Conservation (phyloP, 768 basidiomycete species). For the Filobasidium wieringae region DNA sequence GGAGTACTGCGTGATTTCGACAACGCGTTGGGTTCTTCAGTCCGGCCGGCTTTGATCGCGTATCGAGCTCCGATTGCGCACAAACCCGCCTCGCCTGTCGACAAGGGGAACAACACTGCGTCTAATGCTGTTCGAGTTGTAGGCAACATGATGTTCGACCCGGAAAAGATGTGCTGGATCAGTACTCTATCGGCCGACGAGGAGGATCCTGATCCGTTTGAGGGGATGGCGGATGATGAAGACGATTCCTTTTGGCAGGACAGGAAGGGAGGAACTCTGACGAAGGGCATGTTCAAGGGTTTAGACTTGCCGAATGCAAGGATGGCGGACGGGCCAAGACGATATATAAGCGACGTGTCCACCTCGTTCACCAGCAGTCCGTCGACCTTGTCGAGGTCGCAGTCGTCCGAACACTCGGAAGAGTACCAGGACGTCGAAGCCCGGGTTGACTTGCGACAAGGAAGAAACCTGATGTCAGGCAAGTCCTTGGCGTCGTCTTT, state of each 20-base stretch:
- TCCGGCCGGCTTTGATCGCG: constrained; percentile 85
- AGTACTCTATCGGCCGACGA: constrained; percentile 68
- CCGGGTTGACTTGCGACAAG: neutral
- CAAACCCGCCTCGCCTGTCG: constrained; percentile 49
- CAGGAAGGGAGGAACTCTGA: neutral
- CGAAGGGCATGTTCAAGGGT: neutral
- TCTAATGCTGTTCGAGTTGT: constrained; percentile 46
- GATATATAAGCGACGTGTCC: neutral
- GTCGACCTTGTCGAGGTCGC: neutral
- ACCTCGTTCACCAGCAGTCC: neutral
- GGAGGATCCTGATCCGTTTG: constrained; percentile 92
- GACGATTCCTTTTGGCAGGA: constrained; percentile 39
- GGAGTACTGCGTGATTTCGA: constrained; percentile 84
- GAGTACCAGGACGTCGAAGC: neutral
- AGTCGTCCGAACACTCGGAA: neutral
- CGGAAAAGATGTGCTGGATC: constrained; percentile 86
- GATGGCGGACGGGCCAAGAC: neutral
- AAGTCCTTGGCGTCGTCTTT: neutral
- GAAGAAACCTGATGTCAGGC: neutral
- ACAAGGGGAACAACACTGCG: neutral
- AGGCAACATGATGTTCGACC: constrained; percentile 97
- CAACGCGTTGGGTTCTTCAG: constrained; percentile 58
- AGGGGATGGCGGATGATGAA: constrained; percentile 81
- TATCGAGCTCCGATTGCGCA: constrained; percentile 50
- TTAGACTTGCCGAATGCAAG: neutral